These are phyloP conservation scores for Barnettozyma populi DNA, from an alignment of 805 yeast genomes.

Conservation along the genomic window DNA sequence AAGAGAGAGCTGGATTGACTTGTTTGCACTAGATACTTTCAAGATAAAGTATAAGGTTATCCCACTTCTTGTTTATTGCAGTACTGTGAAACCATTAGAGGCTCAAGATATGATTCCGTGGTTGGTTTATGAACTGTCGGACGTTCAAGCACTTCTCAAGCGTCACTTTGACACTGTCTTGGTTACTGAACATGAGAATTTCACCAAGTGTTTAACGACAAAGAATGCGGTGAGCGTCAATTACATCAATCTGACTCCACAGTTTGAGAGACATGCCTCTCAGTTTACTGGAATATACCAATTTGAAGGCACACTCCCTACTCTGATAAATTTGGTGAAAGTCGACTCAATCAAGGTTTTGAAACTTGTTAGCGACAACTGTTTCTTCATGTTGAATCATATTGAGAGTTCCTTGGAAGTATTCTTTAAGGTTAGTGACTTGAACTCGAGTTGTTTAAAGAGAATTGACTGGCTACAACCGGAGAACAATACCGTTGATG, in stretches of 20 bases:
- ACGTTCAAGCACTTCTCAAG: neutral
- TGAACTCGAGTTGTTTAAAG: neutral
- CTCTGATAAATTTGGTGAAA: neutral
- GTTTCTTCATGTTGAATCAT: neutral
- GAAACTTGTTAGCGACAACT: neutral
- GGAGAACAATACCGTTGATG: neutral
- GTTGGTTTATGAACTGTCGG: constrained; percentile 3
- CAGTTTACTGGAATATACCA: neutral
- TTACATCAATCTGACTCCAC: neutral
- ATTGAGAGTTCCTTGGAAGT: constrained; percentile 3
- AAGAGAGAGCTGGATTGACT: constrained; percentile 3
- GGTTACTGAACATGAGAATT: neutral
- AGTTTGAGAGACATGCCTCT: constrained; percentile 1
- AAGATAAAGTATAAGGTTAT: constrained; percentile 2
- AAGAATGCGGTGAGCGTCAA: constrained; percentile 1
- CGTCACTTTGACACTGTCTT: neutral
- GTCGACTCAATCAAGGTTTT: constrained; percentile 1
- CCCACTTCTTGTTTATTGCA: constrained; percentile 1
- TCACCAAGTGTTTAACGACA: neutral
- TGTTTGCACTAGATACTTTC: constrained; percentile 1
- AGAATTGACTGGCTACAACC: neutral
- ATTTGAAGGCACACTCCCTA: neutral
- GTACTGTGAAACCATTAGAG: neutral
- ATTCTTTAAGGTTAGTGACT: constrained; percentile 6
- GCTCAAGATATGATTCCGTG: neutral